Evolutionary conservation across 305 asterid species (phyloP).

Genomic region (Fraxinus nigra): DNA sequence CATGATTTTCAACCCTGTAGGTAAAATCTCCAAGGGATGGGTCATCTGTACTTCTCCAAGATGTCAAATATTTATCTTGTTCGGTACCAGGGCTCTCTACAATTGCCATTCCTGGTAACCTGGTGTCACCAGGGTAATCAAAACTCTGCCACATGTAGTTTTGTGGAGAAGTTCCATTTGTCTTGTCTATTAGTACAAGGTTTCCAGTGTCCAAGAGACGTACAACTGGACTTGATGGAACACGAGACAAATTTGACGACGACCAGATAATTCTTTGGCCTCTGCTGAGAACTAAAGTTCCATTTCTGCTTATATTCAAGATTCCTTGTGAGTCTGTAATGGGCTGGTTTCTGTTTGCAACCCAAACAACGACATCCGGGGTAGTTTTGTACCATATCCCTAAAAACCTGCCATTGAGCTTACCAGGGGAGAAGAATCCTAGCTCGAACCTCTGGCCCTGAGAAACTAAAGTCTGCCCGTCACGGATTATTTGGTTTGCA

Average conservation of each 20-base stretch:
- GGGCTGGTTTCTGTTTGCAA: constrained; percentile 31
- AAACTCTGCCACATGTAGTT: constrained; percentile 40
- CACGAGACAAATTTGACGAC: constrained; percentile 8
- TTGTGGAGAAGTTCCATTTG: not conserved
- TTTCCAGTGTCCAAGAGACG: constrained; percentile 34
- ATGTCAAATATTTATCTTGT: constrained; percentile 16
- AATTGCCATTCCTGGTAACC: constrained; percentile 37
- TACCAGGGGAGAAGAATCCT: constrained; percentile 36
- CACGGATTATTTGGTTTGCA: constrained; percentile 11
- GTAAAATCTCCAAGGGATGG: constrained; percentile 35
- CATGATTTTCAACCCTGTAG: constrained; percentile 18
- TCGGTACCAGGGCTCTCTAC: constrained; percentile 20
- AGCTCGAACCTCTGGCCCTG: constrained; percentile 22
- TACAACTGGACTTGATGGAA: constrained; percentile 17
- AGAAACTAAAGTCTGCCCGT: constrained; percentile 25
- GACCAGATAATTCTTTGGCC: constrained; percentile 26
- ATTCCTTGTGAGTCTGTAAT: constrained; percentile 14
- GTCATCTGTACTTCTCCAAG: constrained; percentile 37
- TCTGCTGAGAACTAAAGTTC: constrained; percentile 18
- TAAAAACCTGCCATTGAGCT: constrained; percentile 15
- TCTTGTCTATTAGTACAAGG: constrained; percentile 20
- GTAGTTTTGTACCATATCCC: constrained; percentile 30
- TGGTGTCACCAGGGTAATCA: constrained; percentile 34
- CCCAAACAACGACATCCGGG: constrained; percentile 28
- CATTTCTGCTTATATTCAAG: constrained; percentile 21